phyloP scores from a whole-genome alignment of 1,139 yeast genomes.

The Hansenula lynferdii region DNA sequence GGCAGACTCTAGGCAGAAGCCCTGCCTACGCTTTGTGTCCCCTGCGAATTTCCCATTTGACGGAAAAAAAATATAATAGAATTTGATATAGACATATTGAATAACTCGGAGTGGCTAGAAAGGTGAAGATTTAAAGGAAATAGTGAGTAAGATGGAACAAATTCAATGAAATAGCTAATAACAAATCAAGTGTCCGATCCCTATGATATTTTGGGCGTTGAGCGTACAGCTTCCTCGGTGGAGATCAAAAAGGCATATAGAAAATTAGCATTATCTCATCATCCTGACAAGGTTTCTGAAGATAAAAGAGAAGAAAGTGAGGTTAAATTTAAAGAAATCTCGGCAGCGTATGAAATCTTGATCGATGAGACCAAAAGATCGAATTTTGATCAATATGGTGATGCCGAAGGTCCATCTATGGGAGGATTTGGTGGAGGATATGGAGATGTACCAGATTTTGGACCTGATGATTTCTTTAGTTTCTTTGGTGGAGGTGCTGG shows the following conservation, averaged over 20 bases:
- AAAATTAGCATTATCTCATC: constrained; percentile 64
- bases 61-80: no score
- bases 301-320: constrained; percentile 62
- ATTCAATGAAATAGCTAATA: no score
- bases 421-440: constrained; percentile 21
- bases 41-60: no score
- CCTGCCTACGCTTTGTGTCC: no score
- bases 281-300: constrained; percentile 78
- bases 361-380: constrained; percentile 56
- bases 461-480: constrained; percentile 66
- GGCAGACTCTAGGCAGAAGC: no score
- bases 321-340: constrained; percentile 65
- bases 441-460: constrained; percentile 38
- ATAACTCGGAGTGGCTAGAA: no score
- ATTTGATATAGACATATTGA: no score
- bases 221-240: constrained; percentile 50
- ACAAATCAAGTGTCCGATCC: constrained; percentile 20
- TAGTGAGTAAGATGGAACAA: no score
- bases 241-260: constrained; percentile 79
- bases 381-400: constrained; percentile 56
- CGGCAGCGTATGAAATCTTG: constrained; percentile 73
- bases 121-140: no score
- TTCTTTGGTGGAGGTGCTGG: constrained; percentile 48
- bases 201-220: constrained; percentile 68
- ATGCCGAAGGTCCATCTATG: constrained; percentile 37